Evolutionary conservation across 345 rosid species (phyloP), one percentile per base, ranked within the genome.

Genomic region (Corchorus capsularis): DNA sequence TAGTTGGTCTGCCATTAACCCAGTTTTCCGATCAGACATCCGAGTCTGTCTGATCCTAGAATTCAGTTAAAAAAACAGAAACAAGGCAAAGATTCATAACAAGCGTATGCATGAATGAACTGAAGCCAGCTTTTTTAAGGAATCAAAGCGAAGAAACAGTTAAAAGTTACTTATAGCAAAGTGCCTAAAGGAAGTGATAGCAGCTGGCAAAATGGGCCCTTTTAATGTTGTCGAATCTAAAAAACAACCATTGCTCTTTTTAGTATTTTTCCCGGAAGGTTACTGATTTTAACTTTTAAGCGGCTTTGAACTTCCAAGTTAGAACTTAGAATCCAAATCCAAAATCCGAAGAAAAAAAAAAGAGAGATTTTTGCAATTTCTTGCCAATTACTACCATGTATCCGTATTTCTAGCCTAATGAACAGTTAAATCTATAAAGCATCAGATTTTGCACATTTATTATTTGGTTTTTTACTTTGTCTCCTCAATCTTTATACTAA

Each of bases 1-100:
- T 11, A 93, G 86, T 72, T 85, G 83, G 54, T 91, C 93, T 27
- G 65, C 70, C 83, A 84, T 83, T 27, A 75, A 74, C 6, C 67
- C 76, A 52, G 70, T 60, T 80, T 71, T 59, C 45, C 60, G 75
- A 66, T 68, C 65, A 63, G 67, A 75, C 75, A 43, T 63, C 62
- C 37, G 17, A 15, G 43, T 47, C 56, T 32, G 43, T 47, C 56
- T 32, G 59, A 49, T 69, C 43, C 46, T n/a, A 66, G 5, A 45
- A 50, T 63, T 73, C 76, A 39, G 59, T 17, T n/a, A 32, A 57
- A 63, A 11, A 35, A 20, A 6, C 6, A 59, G 4, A 59, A 52
- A 61, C 2, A 32, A 45, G 11, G 8, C 19, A 5, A 63, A 27
- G 27, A 27, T 27, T 27, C 8, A 15, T 20, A 20, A 16, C 8